Base-by-base conservation (phyloP, 345 rosid species). In the Cardamine occulta region DNA sequence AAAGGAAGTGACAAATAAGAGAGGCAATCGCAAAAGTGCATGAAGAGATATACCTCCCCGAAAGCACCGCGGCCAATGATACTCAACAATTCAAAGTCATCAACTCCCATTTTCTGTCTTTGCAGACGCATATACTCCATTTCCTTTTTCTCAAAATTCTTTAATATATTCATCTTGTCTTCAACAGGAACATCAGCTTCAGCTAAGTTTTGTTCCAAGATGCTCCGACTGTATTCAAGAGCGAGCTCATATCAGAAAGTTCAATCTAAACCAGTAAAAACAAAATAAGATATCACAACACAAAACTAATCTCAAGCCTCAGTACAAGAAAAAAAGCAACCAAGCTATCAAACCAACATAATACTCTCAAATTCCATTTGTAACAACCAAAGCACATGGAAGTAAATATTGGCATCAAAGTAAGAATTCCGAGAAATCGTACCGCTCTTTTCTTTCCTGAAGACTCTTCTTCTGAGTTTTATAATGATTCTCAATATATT, bases 31-130 rank as follows among this genome's bases (percentile, higher is more conserved):
- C n/a, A 59, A 13, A 47, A 48, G n/a, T 3, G 8, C 2, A 13
- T 49, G 13, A 62, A 39, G 65, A 71, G 40, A 72, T 14, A 28
- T 23, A 84, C 87, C 87, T 84, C 85, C 10, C 87, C 87, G 28
- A 84, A 84, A 76, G 87, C 87, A 74, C 87, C 87, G 8, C 83
- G 77, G 65, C 87, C 87, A 64, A 84, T 84, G 70, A 84, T 81
- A 64, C 80, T 84, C 72, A 84, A 60, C 18, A 76, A 73, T 68
- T 84, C 85, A 23, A 84, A 84, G 67, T 84, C 86, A 66, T 84
- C 86, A 76, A 79, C 86, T 11, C 83, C 83, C 74, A 81, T 81
- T 58, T 84, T 84, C 44, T 74, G 83, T 74, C 85, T 79, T 63
- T 84, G 87, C 59, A 79, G 42, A 62, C 87, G 83, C 83, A 74